Evolutionary conservation across 2,329 filamentous ascomycete species (phyloP), one percentile per base, ranked within the genome.

Genomic region (Cercospora berteroae): DNA sequence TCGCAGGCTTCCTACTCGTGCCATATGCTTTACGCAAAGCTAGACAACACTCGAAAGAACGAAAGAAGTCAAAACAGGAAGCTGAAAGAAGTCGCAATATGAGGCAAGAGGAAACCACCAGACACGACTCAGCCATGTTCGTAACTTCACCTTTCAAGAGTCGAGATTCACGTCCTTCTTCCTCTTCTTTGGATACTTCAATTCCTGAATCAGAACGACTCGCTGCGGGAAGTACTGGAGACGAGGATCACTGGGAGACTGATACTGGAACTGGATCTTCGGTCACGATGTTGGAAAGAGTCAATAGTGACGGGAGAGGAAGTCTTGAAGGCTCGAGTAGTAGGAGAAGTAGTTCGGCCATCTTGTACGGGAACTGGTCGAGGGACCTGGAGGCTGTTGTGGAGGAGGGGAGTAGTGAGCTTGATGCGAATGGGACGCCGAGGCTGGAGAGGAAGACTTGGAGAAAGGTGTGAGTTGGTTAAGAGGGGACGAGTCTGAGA

Each of bases 11-110:
- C 60, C 18, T 50, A n/a, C n/a, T 39, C 31, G 12, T 52, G 4
- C 48, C 60, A 2, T 63, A 55, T 27, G 60, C 60, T 29, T 2
- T 55, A 1, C 60, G 60, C 2, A 63, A 63, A 63, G 44, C 44
- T 4, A 18, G 55, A 16, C 16, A 58, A 23, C 55, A 2, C 5
- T 18, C 18, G 8, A 58, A 58, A 23, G 29, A 58, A 23, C 27
- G 55, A 1, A 36, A 58, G n/a, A 55, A 55, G 48, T 55, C 48
- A 4, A 55, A 10, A n/a, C 48, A 55, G 5, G 48, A 55, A 55
- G 20, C 23, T 10, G 48, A 55, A 1, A 16, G 4, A 16, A n/a
- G 48, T 55, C 23, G 48, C 1, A n/a, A 29, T 2, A 3, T 16
- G 48, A 1, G 2, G 16, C 23, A 55, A 55, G 48, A 55, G 2